Base-by-base conservation (phyloP, 1,284 basidiomycete genomes). In the Tremellales sp. region DNA sequence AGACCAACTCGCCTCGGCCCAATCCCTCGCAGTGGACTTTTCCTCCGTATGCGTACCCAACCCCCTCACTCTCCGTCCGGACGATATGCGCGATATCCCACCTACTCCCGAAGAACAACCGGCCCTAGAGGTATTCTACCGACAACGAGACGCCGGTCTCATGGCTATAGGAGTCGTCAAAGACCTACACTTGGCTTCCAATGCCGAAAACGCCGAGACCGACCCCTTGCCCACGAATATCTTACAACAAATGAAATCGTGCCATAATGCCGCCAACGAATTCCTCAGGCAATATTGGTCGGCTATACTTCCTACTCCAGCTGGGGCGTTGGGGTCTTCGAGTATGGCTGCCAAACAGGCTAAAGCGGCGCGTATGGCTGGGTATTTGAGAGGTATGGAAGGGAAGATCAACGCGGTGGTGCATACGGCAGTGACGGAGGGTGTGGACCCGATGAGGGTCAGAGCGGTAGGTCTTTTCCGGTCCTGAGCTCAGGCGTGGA, bases 201-300 rank as follows among this genome's bases (percentile, higher is more conserved):
- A 68, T 45, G 60, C 62, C 7, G 70, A 70, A 49, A 64, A 56
- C 11, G 62, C 60, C 10, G 51, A 58, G 11, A 51, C 52, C 19
- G 22, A 22, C 13, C 13, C 29, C 35, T 23, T 43, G 90, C 90
- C 93, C 0, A 83, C 87, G 25, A 76, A 76, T 1, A 75, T 97
- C 21, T 83, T 89, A 57, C 79, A 83, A 45, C 84, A 89, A 67
- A 86, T 97, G 80, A 82, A 83, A 8, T 87, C 87, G 0, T 87
- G 88, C 61, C 91, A 97, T 65, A 91, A 89, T 0, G 86, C 92
- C 1, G 86, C 92, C 2, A 92, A 89, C 59, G 94, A 99, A 72
- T 97, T 97, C 69, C 78, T 99, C 10, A 83, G 94, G 10, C 94
- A 97, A 67, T 97, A 92, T 67, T 98, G 93, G 92, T 80, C 85